Percentiles rank a stretch among this genome's conserved stretches.
Evolutionary conservation across 1,284 basidiomycete genomes (phyloP).

Genomic region (Cutaneotrichosporon mucoides): DNA sequence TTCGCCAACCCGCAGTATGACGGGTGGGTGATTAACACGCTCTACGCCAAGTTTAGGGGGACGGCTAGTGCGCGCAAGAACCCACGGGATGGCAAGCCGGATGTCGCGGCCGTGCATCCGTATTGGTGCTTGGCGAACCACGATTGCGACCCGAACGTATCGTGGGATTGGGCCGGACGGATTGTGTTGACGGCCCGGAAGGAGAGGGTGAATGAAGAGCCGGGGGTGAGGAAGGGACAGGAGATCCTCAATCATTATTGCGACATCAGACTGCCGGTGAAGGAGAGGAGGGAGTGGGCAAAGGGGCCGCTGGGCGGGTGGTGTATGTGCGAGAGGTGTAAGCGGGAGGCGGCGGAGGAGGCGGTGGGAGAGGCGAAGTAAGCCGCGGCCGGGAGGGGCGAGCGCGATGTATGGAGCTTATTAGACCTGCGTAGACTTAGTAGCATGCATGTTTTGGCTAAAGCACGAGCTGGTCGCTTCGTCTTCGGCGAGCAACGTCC

Average conservation of each 20-base stretch:
- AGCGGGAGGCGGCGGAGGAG: slow-evolving; percentile 6
- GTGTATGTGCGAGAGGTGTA: slow-evolving; percentile 15
- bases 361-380: too few relatives aligned
- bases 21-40: slow-evolving; percentile 16
- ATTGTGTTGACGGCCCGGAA: slow-evolving; percentile 9
- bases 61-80: slow-evolving; percentile 15
- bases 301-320: slow-evolving; percentile 13
- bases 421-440: too few relatives aligned
- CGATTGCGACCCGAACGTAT: slow-evolving; percentile 19
- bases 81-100: slow-evolving; percentile 10
- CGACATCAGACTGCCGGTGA: slow-evolving; percentile 13
- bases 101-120: slow-evolving; percentile 18
- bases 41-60: slow-evolving; percentile 18
- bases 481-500: too few relatives aligned
- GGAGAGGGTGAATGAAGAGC: background rate
- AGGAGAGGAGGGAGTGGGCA: slow-evolving; percentile 17
- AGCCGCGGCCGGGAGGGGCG: too few relatives aligned
- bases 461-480: too few relatives aligned
- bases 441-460: too few relatives aligned
- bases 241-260: slow-evolving; percentile 20
- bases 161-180: slow-evolving; percentile 16
- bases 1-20: slow-evolving; percentile 12
- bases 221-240: slow-evolving; percentile 9
- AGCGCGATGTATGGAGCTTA: too few relatives aligned
- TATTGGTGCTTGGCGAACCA: slow-evolving; percentile 19